phyloP scores from a whole-genome alignment of 148 eudicot species.

The Vaccinium macrocarpon region DNA sequence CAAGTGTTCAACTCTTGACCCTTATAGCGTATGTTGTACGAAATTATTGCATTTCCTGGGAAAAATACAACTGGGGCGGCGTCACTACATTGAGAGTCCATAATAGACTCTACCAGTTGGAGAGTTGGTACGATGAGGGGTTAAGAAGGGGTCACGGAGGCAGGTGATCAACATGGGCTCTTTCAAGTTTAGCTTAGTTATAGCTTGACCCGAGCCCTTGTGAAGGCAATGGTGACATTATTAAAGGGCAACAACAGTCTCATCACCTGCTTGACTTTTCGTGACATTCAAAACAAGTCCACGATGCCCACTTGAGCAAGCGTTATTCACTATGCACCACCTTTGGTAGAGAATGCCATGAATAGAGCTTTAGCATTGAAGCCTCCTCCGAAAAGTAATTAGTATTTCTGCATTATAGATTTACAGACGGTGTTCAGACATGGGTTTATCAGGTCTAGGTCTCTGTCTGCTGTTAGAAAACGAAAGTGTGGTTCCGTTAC shows the following conservation, averaged over 20 bases:
- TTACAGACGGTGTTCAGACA: not conserved
- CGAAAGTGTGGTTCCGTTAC: not conserved
- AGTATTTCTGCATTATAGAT: not conserved
- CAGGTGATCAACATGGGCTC: not conserved
- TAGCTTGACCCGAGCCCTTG: not conserved
- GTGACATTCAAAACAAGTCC: not conserved
- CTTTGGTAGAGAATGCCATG: not conserved
- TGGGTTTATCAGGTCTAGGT: not conserved
- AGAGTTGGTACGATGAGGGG: not conserved
- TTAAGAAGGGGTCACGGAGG: not conserved
- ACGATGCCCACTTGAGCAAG: not conserved
- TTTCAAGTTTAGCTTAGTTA: not conserved
- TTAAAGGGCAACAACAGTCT: not conserved
- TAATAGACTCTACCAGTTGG: not conserved
- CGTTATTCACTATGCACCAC: not conserved
- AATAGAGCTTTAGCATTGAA: not conserved
- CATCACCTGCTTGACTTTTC: not conserved
- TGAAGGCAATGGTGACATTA: not conserved
- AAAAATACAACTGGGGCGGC: not conserved
- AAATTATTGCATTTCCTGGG: not conserved
- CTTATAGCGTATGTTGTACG: not conserved
- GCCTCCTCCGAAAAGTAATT: not conserved
- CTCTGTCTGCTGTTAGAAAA: not conserved
- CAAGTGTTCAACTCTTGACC: not conserved
- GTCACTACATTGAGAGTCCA: not conserved